These are phyloP conservation scores for Gossypium australe DNA, from an alignment of 345 rosid genomes.

Conservation along the genomic window DNA sequence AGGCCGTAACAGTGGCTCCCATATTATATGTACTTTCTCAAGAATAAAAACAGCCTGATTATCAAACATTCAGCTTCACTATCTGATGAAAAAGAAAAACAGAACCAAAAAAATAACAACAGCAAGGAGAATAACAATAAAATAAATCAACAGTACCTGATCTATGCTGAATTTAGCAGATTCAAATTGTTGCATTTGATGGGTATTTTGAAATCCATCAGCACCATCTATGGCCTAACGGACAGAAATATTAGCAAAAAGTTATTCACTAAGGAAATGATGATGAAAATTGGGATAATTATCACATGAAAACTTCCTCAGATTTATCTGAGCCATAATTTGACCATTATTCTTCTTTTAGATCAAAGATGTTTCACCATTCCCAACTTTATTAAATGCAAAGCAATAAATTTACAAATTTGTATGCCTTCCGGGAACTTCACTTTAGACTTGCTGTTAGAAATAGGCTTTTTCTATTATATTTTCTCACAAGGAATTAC, in stretches of 20 bases:
- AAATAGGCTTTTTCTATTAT: too few relatives aligned
- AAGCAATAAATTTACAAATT: not conserved
- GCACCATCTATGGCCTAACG: conserved; percentile 84
- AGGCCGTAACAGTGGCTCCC: conserved; percentile 84
- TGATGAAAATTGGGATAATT: not conserved
- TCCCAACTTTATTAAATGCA: not conserved
- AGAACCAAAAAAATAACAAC: not conserved
- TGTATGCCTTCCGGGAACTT: not conserved
- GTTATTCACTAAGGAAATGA: not conserved
- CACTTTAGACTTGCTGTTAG: not conserved
- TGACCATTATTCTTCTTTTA: not conserved
- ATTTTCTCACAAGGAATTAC: too few relatives aligned
- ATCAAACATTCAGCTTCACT: conserved; percentile 13
- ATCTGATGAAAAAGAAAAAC: conserved; percentile 14
- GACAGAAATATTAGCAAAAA: conserved; percentile 14
- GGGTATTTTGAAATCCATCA: conserved; percentile 91
- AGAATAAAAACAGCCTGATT: conserved; percentile 76
- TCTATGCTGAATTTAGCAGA: conserved; percentile 86
- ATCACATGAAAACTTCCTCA: not conserved
- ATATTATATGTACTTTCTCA: conserved; percentile 87
- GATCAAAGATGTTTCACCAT: not conserved
- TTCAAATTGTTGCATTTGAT: conserved; percentile 70
- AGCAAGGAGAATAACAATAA: conserved; percentile 5
- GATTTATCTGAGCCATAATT: not conserved
- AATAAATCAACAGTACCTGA: conserved; percentile 47